Base-by-base conservation (phyloP, 2,329 filamentous ascomycete genomes). In the Colletotrichum sp. region DNA sequence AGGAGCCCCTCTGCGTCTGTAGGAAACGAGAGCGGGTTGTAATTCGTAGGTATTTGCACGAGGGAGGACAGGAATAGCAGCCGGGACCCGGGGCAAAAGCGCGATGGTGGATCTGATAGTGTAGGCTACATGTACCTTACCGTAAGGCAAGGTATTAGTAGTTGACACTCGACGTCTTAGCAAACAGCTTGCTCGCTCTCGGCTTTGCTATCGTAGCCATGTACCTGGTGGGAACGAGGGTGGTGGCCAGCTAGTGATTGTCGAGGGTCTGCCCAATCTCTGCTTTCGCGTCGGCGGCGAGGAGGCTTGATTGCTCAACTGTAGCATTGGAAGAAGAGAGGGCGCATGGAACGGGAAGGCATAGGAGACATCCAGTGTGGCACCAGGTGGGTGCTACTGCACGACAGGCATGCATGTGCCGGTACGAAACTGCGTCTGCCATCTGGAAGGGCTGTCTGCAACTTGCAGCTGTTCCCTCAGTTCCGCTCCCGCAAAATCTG, bases 21-120 rank as follows among this genome's bases (percentile, higher is more conserved):
- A 52, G 44, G n/a, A 52, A 52, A 52, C 44, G 57, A 68, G 26
- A 59, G 59, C 63, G 39, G 64, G 63, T 44, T 72, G 9, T 44
- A 22, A 22, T 52, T 52, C 44, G 44, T 22, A 55, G 55, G 63
- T 52, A 62, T n/a, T 59, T 34, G 34, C 36, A 75, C 71, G 62
- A 48, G 66, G 60, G 36, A 67, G 57, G 66, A 76, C 75, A 76
- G 28, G 66, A 75, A 76, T 76, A 76, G 71, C 59, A 76, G 64
- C 22, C 64, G 44, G 34, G 30, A 9, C 52, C 62, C 30, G 60
- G 60, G 39, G 44, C 66, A 57, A 62, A 75, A 63, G 67, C 48
- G 26, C n/a, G 36, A 39, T 48, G 52, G 71, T 75, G 75, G 71
- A 76, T 70, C 48, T 70, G 26, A 67, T 66, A 26, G 60, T 28